A percentile compares a stretch with the other conserved stretches of the same genome.
These are phyloP conservation scores for Leishmania braziliensis DNA, from an alignment of 208 protist species.

Conservation along the genomic window DNA sequence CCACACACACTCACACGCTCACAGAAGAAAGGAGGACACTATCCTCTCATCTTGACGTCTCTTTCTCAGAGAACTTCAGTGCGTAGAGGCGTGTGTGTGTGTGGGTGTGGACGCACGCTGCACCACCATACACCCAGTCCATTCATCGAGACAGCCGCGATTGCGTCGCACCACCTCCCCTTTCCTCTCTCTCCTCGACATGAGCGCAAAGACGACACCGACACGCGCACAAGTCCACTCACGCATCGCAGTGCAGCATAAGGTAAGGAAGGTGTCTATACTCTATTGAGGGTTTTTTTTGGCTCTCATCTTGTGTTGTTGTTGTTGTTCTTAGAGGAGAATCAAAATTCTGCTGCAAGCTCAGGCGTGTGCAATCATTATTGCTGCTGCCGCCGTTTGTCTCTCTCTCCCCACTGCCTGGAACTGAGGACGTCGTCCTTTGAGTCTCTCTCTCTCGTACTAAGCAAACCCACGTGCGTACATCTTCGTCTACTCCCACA, in stretches of 20 bases:
- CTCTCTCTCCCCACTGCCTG: background rate
- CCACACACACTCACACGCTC: background rate
- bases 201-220: background rate
- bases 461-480: background rate
- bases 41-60: background rate
- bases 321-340: background rate
- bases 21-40: background rate
- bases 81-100: background rate
- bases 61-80: too few species aligned
- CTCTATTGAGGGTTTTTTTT: too few species aligned
- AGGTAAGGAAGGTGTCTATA: background rate
- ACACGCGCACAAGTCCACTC: background rate
- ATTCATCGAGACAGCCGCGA: background rate
- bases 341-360: too few species aligned
- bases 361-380: background rate
- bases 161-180: background rate
- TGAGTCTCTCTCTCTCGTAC: background rate
- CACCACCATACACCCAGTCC: background rate
- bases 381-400: too few species aligned
- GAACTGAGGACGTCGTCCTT: background rate
- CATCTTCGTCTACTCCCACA: background rate
- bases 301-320: background rate
- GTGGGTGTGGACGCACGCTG: background rate
- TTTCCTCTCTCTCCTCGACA: constrained; percentile 1
- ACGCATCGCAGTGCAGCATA: background rate